Evolutionary conservation across 2,329 filamentous ascomycete species (phyloP).

Genomic region (Endothia cerciana): DNA sequence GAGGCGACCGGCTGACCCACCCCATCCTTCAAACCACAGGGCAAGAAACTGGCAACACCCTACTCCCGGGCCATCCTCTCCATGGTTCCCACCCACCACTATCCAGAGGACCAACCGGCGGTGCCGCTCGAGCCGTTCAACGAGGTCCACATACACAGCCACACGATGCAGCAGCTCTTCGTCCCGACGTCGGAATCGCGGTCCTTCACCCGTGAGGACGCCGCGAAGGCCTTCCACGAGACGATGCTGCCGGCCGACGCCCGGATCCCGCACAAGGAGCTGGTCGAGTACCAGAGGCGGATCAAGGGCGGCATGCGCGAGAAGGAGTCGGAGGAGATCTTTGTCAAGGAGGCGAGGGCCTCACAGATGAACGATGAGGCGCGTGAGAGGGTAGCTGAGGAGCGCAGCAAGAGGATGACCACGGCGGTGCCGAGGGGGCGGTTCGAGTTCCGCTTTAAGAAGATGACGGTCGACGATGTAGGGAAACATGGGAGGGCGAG

Average conservation of each 20-base stretch:
- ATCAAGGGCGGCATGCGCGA: conserved; percentile 43
- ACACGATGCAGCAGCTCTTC: conserved; percentile 68
- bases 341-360: conserved; percentile 43
- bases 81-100: conserved; percentile 78
- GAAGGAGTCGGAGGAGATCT: conserved; percentile 44
- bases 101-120: conserved; percentile 50
- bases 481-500: conserved; percentile 57
- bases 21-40: conserved; percentile 51
- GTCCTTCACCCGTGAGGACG: conserved; percentile 66
- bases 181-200: conserved; percentile 66
- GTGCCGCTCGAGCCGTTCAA: conserved; percentile 63
- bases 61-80: conserved; percentile 76
- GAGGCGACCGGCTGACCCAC: conserved; percentile 32
- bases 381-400: conserved; percentile 41
- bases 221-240: conserved; percentile 66
- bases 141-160: conserved; percentile 65
- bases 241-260: conserved; percentile 63
- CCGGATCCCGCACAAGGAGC: conserved; percentile 65
- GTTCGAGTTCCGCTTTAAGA: conserved; percentile 66
- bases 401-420: conserved; percentile 45
- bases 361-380: conserved; percentile 49
- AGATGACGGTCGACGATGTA: conserved; percentile 60
- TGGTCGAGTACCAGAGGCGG: conserved; percentile 59
- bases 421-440: conserved; percentile 53
- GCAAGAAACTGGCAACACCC: conserved; percentile 73